Evolutionary conservation across 768 basidiomycete species (phyloP), one percentile per base, ranked within the genome.

Genomic region (Boletus sp.): DNA sequence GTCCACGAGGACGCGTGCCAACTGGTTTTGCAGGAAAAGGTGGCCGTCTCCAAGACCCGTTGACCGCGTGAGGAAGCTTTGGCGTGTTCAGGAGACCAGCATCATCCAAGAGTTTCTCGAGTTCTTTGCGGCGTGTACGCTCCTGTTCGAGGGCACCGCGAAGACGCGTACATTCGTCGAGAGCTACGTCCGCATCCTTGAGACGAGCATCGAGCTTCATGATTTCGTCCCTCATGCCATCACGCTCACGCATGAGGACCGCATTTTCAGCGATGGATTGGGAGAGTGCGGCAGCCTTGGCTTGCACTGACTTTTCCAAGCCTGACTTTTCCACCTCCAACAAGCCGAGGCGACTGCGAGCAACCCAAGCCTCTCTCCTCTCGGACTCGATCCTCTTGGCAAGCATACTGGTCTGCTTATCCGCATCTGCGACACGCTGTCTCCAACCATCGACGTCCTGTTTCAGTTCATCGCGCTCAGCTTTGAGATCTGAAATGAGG

Each of bases 361-460:
- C 85, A 38, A 93, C 80, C 85, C 88, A 92, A 2, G 85, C 86
- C 53, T 94, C 92, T 50, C 85, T 79, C 25, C 89, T 79, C 72
- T 93, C 91, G n/a, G 74, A 76, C 42, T 93, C 90, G 14, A 92
- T 78, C 11, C 88, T 77, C 55, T 81, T 82, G 25, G 82, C 79
- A 47, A 96, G 80, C 35, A 84, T 73, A 39, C 77, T 74, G 23
- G 84, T 71, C 60, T 86, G 85, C 51, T 82, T 84, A 62, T 96
- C 90, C 62, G 91, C 77, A 64, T 89, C 87, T 14, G 76, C 76
- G 44, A 93, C 88, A 23, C 94, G 79, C 33, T 72, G 78, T 56
- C 89, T 79, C 92, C 93, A 96, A 0, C 88, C 89, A 59, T 93
- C 88, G 0, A 93, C 85, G 69, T 98, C 94, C 48, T 84, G 83